Conservation (phyloP, 306 rosid species). For the Arachis hypogaea region DNA sequence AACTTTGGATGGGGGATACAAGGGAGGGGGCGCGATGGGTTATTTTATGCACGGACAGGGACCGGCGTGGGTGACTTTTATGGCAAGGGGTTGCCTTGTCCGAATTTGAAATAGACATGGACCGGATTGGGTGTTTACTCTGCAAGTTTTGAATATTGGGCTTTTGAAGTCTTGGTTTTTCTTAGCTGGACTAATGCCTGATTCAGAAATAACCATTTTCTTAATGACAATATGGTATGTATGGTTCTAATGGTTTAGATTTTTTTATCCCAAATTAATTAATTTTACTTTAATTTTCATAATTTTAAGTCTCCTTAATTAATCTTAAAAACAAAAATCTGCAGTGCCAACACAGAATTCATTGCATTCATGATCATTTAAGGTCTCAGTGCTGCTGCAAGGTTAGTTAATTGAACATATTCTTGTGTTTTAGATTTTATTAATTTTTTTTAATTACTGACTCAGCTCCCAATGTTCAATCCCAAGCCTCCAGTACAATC, state of each 20-base stretch:
- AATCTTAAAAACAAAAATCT: conserved; percentile 17
- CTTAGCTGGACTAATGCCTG: conserved; percentile 76
- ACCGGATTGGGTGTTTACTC: no score
- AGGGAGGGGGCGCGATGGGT: no score
- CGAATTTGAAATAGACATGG: no score
- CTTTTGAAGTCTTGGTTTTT: conserved; percentile 79
- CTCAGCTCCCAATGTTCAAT: no score
- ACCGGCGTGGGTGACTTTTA: no score
- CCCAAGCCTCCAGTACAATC: no score
- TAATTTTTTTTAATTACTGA: neutral
- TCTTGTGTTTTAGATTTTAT: neutral
- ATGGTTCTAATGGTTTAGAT: neutral
- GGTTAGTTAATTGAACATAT: conserved; percentile 49
- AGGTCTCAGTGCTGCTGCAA: conserved; percentile 88
- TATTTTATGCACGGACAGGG: no score
- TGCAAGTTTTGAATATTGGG: conserved; percentile 51
- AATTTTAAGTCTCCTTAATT: neutral
- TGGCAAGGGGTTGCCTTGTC: no score
- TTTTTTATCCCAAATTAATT: neutral
- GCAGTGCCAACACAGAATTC: conserved; percentile 71
- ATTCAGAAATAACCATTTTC: conserved; percentile 66
- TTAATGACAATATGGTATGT: conserved; percentile 79
- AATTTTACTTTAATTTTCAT: no score
- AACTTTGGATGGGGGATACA: no score
- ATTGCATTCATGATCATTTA: conserved; percentile 68